Base-by-base conservation (phyloP, 2,329 filamentous ascomycete genomes). In the Corinectria fuckeliana region DNA sequence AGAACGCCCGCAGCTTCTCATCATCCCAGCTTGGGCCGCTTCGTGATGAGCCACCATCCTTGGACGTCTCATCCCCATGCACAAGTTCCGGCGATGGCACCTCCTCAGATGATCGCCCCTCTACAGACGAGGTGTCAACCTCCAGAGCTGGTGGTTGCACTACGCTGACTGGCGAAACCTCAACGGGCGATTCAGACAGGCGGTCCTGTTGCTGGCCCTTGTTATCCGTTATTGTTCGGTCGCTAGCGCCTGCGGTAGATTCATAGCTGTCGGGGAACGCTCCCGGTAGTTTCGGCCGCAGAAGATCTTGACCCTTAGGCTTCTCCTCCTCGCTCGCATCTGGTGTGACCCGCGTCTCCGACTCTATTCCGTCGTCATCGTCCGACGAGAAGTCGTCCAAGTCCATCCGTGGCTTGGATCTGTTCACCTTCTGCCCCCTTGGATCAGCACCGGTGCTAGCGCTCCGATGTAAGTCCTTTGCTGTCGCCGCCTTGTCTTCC, bases 1-100 rank as follows among this genome's bases (percentile, higher is more conserved):
- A 90, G 77, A 97, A 99, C 13, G 91, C 89, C 60, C 92, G 88
- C 25, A 99, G 84, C 68, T 88, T 91, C 56, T 88, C 83, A 75
- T 98, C 94, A 62, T 92, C 94, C 95, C 95, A 99, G 0, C 88
- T 86, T 23, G 81, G 80, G 44, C 60, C 63, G 49, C 60, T 70
- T 36, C 65, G 80, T 71, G 61, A 76, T 70, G 68, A 81, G 76
- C 64, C 69, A 20, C 64, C 68, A 65, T 76, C 63, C 69, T 76
- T 74, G 16, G 71, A 69, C 20, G 70, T 73, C 34, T 75, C 77
- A 30, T 81, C 80, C 9, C 76, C 76, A 10, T 84, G 83, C 21
- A 83, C 77, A 7, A 86, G 77, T 64, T 89, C 87, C 2, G 87
- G 85, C 9, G 88, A 89, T 4, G 88, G 85, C 18, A 89, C 88